Evolutionary conservation across 305 asterid genomes (phyloP), one percentile per base, ranked within the genome.

Genomic region (Rubia peregrina): DNA sequence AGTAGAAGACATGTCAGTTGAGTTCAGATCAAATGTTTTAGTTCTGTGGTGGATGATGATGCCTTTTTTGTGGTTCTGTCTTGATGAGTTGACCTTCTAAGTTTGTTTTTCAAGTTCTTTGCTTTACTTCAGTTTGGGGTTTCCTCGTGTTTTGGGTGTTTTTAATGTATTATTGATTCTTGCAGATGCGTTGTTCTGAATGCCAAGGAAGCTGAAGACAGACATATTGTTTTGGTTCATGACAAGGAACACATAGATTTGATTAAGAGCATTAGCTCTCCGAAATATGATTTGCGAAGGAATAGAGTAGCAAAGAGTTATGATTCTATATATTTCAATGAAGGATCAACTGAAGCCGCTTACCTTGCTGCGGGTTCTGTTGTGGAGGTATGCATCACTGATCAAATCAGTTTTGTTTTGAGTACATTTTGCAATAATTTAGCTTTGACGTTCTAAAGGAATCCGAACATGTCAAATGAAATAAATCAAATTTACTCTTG

Each of bases 341-440:
- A 85, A 73, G 97, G 97, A 69, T 91, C 99, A 43, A 81, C 97
- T 21, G 89, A 89, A 76, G 88, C 99, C 46, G 99, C 99, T 71
- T 84, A 61, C 82, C 91, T 94, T 81, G 92, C 99, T 74, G 93
- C 96, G 24, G 99, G 99, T 53, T 91, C 96, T 60, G 96, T 89
- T 46, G 72, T 91, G 71, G 90, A 94, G 96, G 98, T 93, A 78
- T 69, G 73, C 14, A 43, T 74, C 51, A 53, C 38, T 21, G 8
- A 3, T 36, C 64, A 9, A 19, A 1, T 13, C 17, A n/a, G 1
- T 68, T 19, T 3, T 51, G 7, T 10, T 11, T 13, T 11, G 2
- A n/a, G 22, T 38, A 8, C 16, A 6, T 10, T 69, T 1, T 36
- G 63, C 41, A 53, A 22, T 53, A 41, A n/a, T 33, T 38, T 53